phyloP scores from a whole-genome alignment of 1,284 basidiomycete genomes.

The Sanghuangporus weigelae region DNA sequence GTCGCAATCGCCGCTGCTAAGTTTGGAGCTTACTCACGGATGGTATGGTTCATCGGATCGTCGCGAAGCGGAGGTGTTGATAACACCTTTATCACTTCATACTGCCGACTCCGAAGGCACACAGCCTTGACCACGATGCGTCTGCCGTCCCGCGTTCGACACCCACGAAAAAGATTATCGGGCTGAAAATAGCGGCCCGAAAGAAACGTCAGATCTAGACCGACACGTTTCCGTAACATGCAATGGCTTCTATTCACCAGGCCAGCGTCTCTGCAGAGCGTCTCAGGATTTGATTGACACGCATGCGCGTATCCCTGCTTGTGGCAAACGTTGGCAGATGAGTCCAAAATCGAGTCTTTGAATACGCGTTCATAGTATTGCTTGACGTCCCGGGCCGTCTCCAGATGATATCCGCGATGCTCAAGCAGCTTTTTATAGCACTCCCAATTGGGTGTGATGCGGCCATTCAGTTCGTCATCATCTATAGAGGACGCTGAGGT shows the following conservation, averaged over 20 bases:
- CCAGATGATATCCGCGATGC: conserved; percentile 52
- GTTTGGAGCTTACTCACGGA: conserved; percentile 45
- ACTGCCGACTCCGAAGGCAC: conserved; percentile 55
- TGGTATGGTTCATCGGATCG: conserved; percentile 67
- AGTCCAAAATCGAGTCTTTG: conserved; percentile 19
- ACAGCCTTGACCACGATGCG: conserved; percentile 66
- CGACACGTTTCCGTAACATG: not conserved
- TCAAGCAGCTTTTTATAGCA: conserved; percentile 45
- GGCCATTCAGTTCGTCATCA: conserved; percentile 56
- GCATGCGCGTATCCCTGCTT: conserved; percentile 32
- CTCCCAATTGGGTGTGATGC: conserved; percentile 56
- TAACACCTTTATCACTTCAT: conserved; percentile 49
- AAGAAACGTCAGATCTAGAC: not conserved
- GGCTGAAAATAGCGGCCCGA: conserved; percentile 36
- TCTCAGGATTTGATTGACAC: conserved; percentile 31
- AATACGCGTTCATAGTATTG: conserved; percentile 40
- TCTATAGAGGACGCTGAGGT: conserved; percentile 23
- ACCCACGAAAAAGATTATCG: conserved; percentile 66
- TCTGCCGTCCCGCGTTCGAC: conserved; percentile 40
- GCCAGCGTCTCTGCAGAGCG: conserved; percentile 63
- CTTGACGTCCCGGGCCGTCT: conserved; percentile 62
- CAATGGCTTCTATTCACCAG: conserved; percentile 40
- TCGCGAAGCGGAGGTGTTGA: conserved; percentile 45
- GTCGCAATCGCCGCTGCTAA: not conserved
- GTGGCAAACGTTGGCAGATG: conserved; percentile 24